Base-by-base conservation (phyloP, 2,329 filamentous ascomycete species). In the Coleophoma crateriformis region DNA sequence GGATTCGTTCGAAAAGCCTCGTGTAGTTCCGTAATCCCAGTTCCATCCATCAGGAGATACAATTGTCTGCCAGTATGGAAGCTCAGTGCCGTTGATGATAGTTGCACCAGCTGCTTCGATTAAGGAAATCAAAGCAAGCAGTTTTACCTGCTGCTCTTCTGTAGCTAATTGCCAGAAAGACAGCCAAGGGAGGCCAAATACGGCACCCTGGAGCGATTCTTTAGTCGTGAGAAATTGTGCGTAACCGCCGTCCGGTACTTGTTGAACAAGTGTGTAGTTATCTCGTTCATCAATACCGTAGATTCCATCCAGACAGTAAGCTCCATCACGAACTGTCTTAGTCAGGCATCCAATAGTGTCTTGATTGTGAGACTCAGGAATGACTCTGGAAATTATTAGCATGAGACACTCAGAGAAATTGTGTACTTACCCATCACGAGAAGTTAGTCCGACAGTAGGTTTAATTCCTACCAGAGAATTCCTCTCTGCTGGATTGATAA, bases 401-500 rank as follows among this genome's bases (percentile, higher is more conserved):
- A 77, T 33, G 70, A 65, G 2, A 81, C 53, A 40, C 42, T 38
- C 7, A 22, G 19, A 6, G 41, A 15, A 27, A 33, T n/a, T 42
- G n/a, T 46, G 45, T 43, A 50, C 55, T 45, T 48, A 62, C 61
- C 73, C 80, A 17, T 68, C 73, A 14, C 84, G 71, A 8, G 85
- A 88, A 0, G 84, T 88, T 46, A 88, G 65, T 0, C 87, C 87
- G 6, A 90, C 83, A 1, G 85, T 90, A 1, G 87, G 85, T 67
- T 90, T 90, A 64, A 90, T 78, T 3, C 87, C 87, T 2, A 90
- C 84, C 2, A 90, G 62, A 2, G 74, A 77, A 60, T 87, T 88
- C 4, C 84, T 71, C 63, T 85, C 78, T 1, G 87, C 85, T 0
- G 87, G 87, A 62, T 81, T 84, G 60, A 89, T 88, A 14, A 90